Conservation (phyloP, 169 alveolate species). For the Besnoitia besnoiti region DNA sequence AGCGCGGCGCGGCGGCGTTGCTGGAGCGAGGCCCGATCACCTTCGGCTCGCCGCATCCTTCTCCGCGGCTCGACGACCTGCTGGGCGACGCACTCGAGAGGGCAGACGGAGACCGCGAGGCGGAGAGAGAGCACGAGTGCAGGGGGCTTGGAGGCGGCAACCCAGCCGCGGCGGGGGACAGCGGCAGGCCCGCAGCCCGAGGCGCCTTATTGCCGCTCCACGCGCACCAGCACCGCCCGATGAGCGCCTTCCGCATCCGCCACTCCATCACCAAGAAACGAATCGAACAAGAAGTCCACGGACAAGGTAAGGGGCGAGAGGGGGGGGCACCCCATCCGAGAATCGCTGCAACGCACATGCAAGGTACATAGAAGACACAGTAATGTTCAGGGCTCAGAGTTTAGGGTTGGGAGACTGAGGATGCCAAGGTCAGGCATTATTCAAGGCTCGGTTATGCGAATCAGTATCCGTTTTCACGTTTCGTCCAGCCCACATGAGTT, state of each 20-base stretch:
- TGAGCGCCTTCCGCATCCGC: constrained; percentile 18
- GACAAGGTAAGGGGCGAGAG: constrained; percentile 21
- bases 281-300: constrained; percentile 2
- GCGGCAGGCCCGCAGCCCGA: background rate
- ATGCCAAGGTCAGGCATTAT: too few species aligned
- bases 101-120: background rate
- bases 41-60: background rate
- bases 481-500: too few species aligned
- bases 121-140: background rate
- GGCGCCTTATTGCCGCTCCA: background rate
- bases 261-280: constrained; percentile 10
- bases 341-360: too few species aligned
- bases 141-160: background rate
- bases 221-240: background rate
- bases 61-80: background rate
- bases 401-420: too few species aligned
- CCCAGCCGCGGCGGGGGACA: background rate
- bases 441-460: too few species aligned
- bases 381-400: too few species aligned
- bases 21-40: background rate
- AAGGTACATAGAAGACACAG: too few species aligned
- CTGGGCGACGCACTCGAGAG: background rate
- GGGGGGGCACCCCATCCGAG: too few species aligned
- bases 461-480: too few species aligned
- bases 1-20: background rate